Conservation (phyloP, 441 rosid genomes). For the Flueggea neowawraea region DNA sequence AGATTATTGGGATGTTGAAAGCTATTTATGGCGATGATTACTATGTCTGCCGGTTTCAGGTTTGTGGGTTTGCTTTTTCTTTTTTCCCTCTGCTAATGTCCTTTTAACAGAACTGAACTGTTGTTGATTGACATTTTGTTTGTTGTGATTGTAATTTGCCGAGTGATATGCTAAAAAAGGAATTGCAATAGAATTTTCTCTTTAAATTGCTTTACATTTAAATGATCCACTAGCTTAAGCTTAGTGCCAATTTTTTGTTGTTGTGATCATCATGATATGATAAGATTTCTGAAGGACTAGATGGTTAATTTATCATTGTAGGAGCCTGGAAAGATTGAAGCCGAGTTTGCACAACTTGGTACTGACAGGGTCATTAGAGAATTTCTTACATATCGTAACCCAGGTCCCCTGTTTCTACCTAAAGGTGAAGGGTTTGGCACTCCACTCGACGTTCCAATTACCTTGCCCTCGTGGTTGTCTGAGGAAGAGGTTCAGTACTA, state of each 20-base stretch:
- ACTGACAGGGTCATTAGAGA: conserved; percentile 45
- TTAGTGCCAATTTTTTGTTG: too few relatives aligned
- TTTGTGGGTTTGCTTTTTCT: conserved; percentile 3
- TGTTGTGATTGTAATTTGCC: too few relatives aligned
- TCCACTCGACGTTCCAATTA: conserved; percentile 27
- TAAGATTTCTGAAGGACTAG: neutral
- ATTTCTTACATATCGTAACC: conserved; percentile 37
- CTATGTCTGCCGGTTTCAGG: conserved; percentile 77
- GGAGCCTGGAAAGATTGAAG: conserved; percentile 68
- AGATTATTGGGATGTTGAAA: conserved; percentile 24
- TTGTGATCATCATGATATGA: too few relatives aligned
- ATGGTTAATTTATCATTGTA: conserved; percentile 3
- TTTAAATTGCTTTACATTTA: too few relatives aligned
- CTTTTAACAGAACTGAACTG: neutral
- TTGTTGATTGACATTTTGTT: neutral
- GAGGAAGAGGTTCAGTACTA: conserved; percentile 63
- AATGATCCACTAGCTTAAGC: too few relatives aligned
- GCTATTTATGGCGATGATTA: conserved; percentile 58
- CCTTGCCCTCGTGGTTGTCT: conserved; percentile 74
- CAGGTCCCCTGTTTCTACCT: conserved; percentile 49
- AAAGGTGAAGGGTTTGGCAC: conserved; percentile 49
- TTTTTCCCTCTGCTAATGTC: neutral
- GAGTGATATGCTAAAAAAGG: too few relatives aligned
- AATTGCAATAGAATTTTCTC: too few relatives aligned
- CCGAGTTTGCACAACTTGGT: conserved; percentile 51